Percentiles rank a stretch among this genome's conserved stretches.
phyloP scores from a whole-genome alignment of 2,329 filamentous ascomycete species.

The Hymenoscyphus fraxineus region DNA sequence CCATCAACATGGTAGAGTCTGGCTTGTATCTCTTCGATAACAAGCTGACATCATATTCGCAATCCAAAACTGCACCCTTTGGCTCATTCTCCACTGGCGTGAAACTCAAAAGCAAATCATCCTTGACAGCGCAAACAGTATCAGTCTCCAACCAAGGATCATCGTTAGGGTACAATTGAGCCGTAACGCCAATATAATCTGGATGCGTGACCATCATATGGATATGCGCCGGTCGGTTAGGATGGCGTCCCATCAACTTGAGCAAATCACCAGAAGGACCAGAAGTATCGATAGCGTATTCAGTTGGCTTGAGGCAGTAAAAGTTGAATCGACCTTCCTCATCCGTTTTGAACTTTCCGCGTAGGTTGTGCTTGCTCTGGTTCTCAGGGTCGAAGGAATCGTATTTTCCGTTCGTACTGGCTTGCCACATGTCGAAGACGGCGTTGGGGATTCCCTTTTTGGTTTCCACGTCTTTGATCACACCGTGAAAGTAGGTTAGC shows the following conservation, averaged over 20 bases:
- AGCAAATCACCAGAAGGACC: conserved; percentile 53
- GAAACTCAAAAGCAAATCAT: conserved; percentile 11
- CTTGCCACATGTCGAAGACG: conserved; percentile 63
- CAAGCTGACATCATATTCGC: conserved; percentile 36
- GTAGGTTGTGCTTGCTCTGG: conserved; percentile 55
- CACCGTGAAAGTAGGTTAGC: conserved; percentile 56
- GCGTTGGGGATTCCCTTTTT: conserved; percentile 39
- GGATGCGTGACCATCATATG: conserved; percentile 49
- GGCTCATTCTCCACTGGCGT: conserved; percentile 19
- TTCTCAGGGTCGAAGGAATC: conserved; percentile 62
- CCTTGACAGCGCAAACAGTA: conserved; percentile 43
- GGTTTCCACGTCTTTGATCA: conserved; percentile 42
- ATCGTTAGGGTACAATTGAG: conserved; percentile 70
- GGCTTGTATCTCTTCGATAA: conserved; percentile 15
- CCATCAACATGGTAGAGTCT: conserved; percentile 1
- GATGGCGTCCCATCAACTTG: conserved; percentile 50
- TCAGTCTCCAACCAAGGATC: conserved; percentile 57
- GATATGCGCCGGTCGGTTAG: conserved; percentile 56
- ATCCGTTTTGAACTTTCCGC: conserved; percentile 58
- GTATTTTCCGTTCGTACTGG: conserved; percentile 53
- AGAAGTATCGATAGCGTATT: conserved; percentile 39
- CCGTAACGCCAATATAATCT: conserved; percentile 65
- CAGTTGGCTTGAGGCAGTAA: conserved; percentile 47
- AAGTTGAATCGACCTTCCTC: conserved; percentile 52
- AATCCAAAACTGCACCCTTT: conserved; percentile 31